Conservation (phyloP, 2,329 filamentous ascomycete species). For the Pestalotiopsis sp. region DNA sequence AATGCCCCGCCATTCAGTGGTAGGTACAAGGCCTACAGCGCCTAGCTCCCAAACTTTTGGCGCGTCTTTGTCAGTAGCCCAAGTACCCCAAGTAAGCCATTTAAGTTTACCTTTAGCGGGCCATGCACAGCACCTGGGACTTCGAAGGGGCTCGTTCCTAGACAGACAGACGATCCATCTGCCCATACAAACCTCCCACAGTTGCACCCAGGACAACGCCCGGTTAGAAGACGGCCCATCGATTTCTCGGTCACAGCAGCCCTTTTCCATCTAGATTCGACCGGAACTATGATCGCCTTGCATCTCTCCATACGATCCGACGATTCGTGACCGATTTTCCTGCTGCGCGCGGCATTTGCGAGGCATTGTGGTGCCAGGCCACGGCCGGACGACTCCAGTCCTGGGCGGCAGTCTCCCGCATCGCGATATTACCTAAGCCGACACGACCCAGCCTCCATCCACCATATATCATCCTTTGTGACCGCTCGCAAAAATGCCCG, state of each 20-base stretch:
- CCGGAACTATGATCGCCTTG: constrained; percentile 45
- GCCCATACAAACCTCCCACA: neutral
- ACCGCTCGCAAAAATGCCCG: constrained; percentile 55
- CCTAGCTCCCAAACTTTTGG: neutral
- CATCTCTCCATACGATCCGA: constrained; percentile 37
- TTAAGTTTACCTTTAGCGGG: no score
- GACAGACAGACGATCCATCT: neutral
- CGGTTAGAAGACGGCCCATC: constrained; percentile 39
- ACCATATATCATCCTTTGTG: constrained; percentile 1
- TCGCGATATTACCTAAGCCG: constrained; percentile 19
- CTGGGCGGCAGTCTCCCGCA: constrained; percentile 8
- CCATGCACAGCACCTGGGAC: neutral
- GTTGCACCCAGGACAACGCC: constrained; percentile 24
- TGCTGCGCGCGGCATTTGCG: constrained; percentile 47
- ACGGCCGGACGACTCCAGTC: constrained; percentile 27
- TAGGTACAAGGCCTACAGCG: neutral
- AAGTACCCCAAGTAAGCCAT: neutral
- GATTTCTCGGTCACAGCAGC: constrained; percentile 41
- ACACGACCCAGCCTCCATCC: constrained; percentile 1
- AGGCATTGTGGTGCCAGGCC: constrained; percentile 45
- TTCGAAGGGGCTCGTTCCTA: neutral
- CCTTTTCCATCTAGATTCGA: constrained; percentile 47
- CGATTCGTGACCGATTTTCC: constrained; percentile 45
- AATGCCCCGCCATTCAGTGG: neutral
- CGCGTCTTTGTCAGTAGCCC: neutral